These are phyloP conservation scores for Lenwebbia sp. DNA, from an alignment of 345 rosid species.

Conservation along the genomic window DNA sequence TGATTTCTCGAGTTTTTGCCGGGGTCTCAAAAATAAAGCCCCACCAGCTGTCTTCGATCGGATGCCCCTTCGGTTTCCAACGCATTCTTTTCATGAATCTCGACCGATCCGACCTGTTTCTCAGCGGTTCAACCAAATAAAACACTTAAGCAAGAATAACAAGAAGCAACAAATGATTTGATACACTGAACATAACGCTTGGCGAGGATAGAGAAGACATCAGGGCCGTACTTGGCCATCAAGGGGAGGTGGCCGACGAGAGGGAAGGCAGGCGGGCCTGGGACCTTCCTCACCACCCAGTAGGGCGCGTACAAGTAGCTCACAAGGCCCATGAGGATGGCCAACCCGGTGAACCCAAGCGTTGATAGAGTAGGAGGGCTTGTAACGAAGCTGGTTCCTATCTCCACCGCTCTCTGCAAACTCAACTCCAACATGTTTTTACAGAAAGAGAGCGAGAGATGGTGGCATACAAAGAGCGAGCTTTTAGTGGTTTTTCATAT, in stretches of 20 bases:
- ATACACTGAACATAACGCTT: slow-evolving; percentile 40
- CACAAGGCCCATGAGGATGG: slow-evolving; percentile 58
- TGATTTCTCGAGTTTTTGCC: not conserved
- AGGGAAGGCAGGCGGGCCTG: slow-evolving; percentile 46
- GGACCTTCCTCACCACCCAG: slow-evolving; percentile 37
- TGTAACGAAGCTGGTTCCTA: not conserved
- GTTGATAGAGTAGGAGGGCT: not conserved
- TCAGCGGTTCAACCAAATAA: not conserved
- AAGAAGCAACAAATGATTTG: not conserved
- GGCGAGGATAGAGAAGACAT: slow-evolving; percentile 73
- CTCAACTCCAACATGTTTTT: not conserved
- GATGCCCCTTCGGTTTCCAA: not conserved
- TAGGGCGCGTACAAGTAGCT: slow-evolving; percentile 21
- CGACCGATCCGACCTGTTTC: not conserved
- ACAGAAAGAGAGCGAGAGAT: not conserved
- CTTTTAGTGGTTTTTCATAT: not conserved
- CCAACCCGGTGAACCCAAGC: slow-evolving; percentile 36
- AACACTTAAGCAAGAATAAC: not conserved
- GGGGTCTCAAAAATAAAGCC: slow-evolving; percentile 7
- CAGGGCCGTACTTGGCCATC: slow-evolving; percentile 85
- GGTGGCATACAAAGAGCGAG: not conserved
- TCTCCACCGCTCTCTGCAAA: not conserved
- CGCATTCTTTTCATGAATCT: not conserved
- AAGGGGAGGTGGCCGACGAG: slow-evolving; percentile 80
- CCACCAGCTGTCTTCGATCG: not conserved